phyloP scores from a whole-genome alignment of 1,284 basidiomycete species.

The Heliocybe sulcata region DNA sequence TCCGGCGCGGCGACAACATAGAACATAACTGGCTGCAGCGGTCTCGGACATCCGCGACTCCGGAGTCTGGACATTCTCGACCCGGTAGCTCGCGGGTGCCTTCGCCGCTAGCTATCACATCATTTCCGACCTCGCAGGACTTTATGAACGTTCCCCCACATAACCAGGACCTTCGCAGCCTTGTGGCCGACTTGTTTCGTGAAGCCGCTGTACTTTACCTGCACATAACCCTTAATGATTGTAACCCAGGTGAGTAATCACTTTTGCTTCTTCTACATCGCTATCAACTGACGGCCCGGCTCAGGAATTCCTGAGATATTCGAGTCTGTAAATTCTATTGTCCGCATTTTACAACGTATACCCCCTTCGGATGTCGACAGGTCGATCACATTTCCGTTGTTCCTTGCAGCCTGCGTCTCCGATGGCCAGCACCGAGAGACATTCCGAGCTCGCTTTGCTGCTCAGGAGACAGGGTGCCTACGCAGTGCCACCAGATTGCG shows the following conservation, averaged over 20 bases:
- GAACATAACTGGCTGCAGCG: slow-evolving; percentile 48
- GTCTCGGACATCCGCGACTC: slow-evolving; percentile 16
- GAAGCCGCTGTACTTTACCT: slow-evolving; percentile 66
- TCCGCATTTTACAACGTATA: slow-evolving; percentile 45
- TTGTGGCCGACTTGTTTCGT: slow-evolving; percentile 54
- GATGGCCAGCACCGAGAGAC: slow-evolving; percentile 55
- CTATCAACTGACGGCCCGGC: slow-evolving; percentile 4
- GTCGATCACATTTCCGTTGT: slow-evolving; percentile 62
- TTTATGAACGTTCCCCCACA: slow-evolving; percentile 17
- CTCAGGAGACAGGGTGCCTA: slow-evolving; percentile 45
- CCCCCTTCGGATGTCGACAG: slow-evolving; percentile 55
- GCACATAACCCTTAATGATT: slow-evolving; percentile 62
- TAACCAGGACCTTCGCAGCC: slow-evolving; percentile 33
- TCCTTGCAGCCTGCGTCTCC: slow-evolving; percentile 63
- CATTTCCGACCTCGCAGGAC: not conserved
- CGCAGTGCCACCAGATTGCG: slow-evolving; percentile 58
- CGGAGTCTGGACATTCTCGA: slow-evolving; percentile 16
- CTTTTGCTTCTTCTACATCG: slow-evolving; percentile 4
- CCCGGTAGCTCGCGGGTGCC: not conserved
- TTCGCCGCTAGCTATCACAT: not conserved
- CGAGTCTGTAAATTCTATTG: slow-evolving; percentile 44
- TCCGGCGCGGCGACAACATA: slow-evolving; percentile 57
- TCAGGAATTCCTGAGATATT: slow-evolving; percentile 69
- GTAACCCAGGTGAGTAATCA: slow-evolving; percentile 49
- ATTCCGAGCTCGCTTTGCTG: slow-evolving; percentile 48